Evolutionary conservation across 2,329 filamentous ascomycete species (phyloP).

Genomic region (Cladosporium colombiae): DNA sequence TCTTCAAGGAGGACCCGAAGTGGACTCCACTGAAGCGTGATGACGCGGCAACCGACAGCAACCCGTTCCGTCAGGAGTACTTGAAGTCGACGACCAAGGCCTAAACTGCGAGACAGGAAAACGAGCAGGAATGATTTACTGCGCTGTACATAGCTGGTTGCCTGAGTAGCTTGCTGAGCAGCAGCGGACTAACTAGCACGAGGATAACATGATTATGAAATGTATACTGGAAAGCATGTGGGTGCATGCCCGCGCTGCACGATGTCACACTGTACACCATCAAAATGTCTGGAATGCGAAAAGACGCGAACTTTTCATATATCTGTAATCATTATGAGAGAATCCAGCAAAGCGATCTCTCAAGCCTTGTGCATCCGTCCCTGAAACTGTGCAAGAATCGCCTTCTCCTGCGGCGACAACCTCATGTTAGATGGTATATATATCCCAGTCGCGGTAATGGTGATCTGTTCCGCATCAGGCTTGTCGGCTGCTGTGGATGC

Average conservation of each 20-base stretch:
- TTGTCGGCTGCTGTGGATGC: not conserved
- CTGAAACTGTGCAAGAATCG: conserved; percentile 8
- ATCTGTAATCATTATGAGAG: not conserved
- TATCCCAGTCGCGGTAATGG: not conserved
- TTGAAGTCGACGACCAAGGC: conserved; percentile 45
- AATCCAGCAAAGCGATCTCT: not conserved
- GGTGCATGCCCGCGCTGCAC: too few relatives aligned
- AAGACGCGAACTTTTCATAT: not conserved
- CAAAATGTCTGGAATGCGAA: not conserved
- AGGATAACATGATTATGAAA: conserved; percentile 7
- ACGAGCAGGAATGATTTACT: not conserved
- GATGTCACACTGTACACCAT: too few relatives aligned
- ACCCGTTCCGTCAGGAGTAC: conserved; percentile 78
- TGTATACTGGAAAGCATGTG: not conserved
- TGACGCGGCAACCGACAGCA: conserved; percentile 70
- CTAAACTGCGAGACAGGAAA: not conserved
- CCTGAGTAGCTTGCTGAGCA: not conserved
- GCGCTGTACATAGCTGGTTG: not conserved
- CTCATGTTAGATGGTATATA: conserved; percentile 8
- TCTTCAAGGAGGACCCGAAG: conserved; percentile 98
- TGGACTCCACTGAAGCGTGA: conserved; percentile 92
- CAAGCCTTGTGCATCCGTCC: conserved; percentile 18
- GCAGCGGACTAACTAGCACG: not conserved
- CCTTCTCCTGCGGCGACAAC: conserved; percentile 5
- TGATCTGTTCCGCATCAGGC: not conserved